Percentiles rank a stretch among this genome's conserved stretches.
These are phyloP conservation scores for Trichoderma pleuroti DNA, from an alignment of 2,329 filamentous ascomycete species.

Conservation along the genomic window DNA sequence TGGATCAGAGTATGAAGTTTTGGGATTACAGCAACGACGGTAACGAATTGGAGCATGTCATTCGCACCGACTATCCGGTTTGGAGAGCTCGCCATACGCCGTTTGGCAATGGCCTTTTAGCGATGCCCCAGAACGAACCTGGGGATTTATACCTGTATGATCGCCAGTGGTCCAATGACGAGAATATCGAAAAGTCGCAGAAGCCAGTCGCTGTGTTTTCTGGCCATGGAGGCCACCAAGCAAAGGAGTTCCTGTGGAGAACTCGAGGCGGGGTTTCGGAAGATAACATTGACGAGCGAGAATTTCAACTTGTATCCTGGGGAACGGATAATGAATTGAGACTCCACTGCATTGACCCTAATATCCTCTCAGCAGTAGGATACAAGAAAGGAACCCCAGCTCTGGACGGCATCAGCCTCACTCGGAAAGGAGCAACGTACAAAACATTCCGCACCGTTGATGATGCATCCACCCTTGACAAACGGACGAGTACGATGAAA, in stretches of 20 bases:
- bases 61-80: constrained; percentile 79
- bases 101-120: constrained; percentile 79
- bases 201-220: constrained; percentile 56
- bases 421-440: constrained; percentile 79
- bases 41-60: constrained; percentile 69
- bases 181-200: constrained; percentile 42
- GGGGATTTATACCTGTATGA: constrained; percentile 84
- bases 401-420: constrained; percentile 64
- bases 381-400: constrained; percentile 67
- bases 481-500: constrained; percentile 59
- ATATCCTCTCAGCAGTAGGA: constrained; percentile 65
- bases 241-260: constrained; percentile 91
- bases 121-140: constrained; percentile 88
- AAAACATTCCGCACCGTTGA: constrained; percentile 78
- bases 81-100: constrained; percentile 90
- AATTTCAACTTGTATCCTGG: constrained; percentile 93
- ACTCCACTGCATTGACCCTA: constrained; percentile 67
- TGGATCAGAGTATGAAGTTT: constrained; percentile 89
- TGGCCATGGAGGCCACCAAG: constrained; percentile 63
- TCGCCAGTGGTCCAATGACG: constrained; percentile 47
- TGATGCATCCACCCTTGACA: constrained; percentile 54
- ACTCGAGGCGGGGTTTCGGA: constrained; percentile 64
- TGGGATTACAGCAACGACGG: constrained; percentile 72
- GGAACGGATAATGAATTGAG: constrained; percentile 80
- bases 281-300: constrained; percentile 72